phyloP scores from a whole-genome alignment of 768 basidiomycete species.

The Polyporus arcularius region DNA sequence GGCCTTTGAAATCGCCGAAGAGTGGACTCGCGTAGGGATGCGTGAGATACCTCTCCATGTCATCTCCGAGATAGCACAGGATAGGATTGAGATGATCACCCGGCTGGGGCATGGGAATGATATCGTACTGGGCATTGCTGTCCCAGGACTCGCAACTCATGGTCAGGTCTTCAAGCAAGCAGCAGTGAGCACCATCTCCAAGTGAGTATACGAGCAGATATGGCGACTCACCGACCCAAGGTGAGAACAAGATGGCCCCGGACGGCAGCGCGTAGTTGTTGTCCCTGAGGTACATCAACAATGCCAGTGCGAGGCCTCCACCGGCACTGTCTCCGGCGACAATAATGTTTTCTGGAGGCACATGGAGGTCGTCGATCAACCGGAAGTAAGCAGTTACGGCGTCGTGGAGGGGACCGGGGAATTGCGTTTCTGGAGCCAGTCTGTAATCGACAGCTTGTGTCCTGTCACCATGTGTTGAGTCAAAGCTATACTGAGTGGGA shows the following conservation, averaged over 20 bases:
- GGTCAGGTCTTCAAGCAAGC: conserved; percentile 66
- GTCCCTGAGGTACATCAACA: conserved; percentile 95
- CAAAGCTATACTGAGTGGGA: conserved; percentile 1
- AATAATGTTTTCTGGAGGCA: conserved; percentile 89
- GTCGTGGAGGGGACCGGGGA: conserved; percentile 88
- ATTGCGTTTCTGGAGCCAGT: conserved; percentile 91
- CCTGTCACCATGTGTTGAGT: neutral
- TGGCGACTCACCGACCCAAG: conserved; percentile 84
- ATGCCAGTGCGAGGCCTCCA: conserved; percentile 81
- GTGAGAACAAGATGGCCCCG: conserved; percentile 87
- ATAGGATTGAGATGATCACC: conserved; percentile 93
- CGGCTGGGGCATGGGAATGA: conserved; percentile 68
- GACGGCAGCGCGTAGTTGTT: conserved; percentile 82
- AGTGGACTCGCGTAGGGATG: conserved; percentile 96
- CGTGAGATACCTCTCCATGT: conserved; percentile 79
- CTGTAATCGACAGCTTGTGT: conserved; percentile 86
- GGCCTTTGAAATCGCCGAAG: conserved; percentile 83
- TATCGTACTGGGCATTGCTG: conserved; percentile 84
- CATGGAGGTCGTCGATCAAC: conserved; percentile 82
- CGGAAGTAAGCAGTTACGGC: conserved; percentile 86
- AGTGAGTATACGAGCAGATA: neutral
- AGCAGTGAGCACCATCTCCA: neutral
- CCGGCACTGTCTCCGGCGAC: conserved; percentile 93
- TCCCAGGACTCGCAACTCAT: conserved; percentile 99
- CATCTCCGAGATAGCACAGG: conserved; percentile 87